phyloP scores from a whole-genome alignment of 1,284 basidiomycete species.

The Rhizoctonia solani region DNA sequence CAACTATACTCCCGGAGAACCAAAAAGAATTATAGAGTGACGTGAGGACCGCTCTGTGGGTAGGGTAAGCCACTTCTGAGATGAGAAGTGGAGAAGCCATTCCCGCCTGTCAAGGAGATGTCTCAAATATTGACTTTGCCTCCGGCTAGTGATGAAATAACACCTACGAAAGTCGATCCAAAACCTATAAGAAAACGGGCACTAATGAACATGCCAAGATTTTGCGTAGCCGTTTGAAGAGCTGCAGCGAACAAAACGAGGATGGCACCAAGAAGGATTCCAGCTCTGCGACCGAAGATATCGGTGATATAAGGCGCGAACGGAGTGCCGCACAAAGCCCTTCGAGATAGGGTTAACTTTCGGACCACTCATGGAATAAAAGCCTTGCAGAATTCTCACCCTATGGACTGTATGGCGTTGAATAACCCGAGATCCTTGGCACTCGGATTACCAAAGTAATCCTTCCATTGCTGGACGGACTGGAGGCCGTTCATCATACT shows the following conservation, averaged over 20 bases:
- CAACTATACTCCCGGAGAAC: slow-evolving; percentile 67
- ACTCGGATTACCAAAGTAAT: slow-evolving; percentile 36
- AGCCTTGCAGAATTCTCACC: neutral
- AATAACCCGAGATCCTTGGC: slow-evolving; percentile 59
- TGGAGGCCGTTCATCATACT: slow-evolving; percentile 17
- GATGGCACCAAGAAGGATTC: slow-evolving; percentile 41
- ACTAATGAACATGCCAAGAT: slow-evolving; percentile 74
- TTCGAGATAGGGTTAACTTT: neutral
- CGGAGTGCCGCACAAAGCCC: slow-evolving; percentile 21
- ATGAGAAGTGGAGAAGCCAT: slow-evolving; percentile 42
- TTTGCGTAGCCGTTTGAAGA: slow-evolving; percentile 67
- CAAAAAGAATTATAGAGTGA: slow-evolving; percentile 72
- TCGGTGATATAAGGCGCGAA: slow-evolving; percentile 43
- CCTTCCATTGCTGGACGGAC: slow-evolving; percentile 32
- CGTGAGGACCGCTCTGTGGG: slow-evolving; percentile 71
- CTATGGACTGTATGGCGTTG: slow-evolving; percentile 68
- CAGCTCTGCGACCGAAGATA: slow-evolving; percentile 42
- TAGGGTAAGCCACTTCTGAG: slow-evolving; percentile 76
- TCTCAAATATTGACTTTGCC: slow-evolving; percentile 42
- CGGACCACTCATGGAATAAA: too few species aligned
- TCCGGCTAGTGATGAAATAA: slow-evolving; percentile 6
- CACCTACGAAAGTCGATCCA: slow-evolving; percentile 64
- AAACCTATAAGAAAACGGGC: slow-evolving; percentile 79
- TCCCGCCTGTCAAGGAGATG: slow-evolving; percentile 46
- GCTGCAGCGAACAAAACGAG: slow-evolving; percentile 63